Evolutionary conservation across 2,329 filamentous ascomycete genomes (phyloP).

Genomic region (Fusarium scirpi): DNA sequence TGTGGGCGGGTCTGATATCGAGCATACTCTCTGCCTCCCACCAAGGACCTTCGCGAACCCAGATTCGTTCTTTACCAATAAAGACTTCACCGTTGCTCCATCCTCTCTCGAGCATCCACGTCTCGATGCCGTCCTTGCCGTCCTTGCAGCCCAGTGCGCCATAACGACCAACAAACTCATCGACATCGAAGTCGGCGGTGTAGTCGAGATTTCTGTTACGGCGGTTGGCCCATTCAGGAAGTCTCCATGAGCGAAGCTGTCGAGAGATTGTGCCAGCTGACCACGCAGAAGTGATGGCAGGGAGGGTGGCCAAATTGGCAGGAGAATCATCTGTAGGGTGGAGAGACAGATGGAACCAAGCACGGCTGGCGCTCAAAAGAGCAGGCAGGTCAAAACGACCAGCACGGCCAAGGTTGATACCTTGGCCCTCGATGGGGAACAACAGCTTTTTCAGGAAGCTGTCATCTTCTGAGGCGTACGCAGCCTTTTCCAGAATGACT

Average conservation of each 20-base stretch:
- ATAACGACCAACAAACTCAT: constrained; percentile 91
- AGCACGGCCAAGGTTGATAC: constrained; percentile 81
- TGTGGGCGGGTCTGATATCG: constrained; percentile 80
- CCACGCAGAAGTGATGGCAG: constrained; percentile 85
- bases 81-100: constrained; percentile 99
- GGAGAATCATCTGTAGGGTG: constrained; percentile 92
- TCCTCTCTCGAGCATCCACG: constrained; percentile 91
- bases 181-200: constrained; percentile 94
- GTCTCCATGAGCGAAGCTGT: constrained; percentile 90
- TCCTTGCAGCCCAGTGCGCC: constrained; percentile 86
- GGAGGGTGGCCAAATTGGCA: constrained; percentile 76
- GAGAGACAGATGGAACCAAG: constrained; percentile 93
- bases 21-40: constrained; percentile 98
- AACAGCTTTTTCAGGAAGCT: constrained; percentile 85
- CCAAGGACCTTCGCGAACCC: constrained; percentile 95
- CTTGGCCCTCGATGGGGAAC: constrained; percentile 80
- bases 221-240: constrained; percentile 96
- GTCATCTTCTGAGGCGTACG: constrained; percentile 82
- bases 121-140: constrained; percentile 92
- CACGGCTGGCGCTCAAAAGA: constrained; percentile 83
- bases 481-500: constrained; percentile 86
- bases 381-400: constrained; percentile 83
- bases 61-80: constrained; percentile 89
- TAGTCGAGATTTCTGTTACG: constrained; percentile 93
- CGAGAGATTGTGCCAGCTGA: constrained; percentile 92